Evolutionary conservation across 306 rosid genomes (phyloP).

Genomic region (Datisca glomerata): DNA sequence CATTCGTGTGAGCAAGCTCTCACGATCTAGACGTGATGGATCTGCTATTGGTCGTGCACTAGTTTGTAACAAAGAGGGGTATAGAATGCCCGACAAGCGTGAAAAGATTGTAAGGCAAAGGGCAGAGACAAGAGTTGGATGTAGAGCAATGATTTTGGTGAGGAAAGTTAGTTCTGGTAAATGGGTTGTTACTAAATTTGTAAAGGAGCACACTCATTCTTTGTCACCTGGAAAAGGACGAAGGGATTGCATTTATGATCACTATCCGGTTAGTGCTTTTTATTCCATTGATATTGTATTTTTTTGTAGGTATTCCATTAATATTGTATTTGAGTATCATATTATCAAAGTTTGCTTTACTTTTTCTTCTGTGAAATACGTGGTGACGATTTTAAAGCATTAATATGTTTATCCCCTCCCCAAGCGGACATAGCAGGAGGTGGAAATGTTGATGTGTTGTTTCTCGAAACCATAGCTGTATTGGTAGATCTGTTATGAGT

Average conservation of each 20-base stretch:
- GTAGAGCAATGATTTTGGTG: conserved; percentile 92
- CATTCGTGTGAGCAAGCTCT: conserved; percentile 92
- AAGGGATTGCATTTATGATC: conserved; percentile 72
- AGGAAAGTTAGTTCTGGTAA: conserved; percentile 75
- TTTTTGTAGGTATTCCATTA: too few species aligned
- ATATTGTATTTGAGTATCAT: too few species aligned
- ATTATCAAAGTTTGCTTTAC: too few species aligned
- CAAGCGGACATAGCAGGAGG: too few species aligned
- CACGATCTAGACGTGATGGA: conserved; percentile 92
- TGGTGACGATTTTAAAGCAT: too few species aligned
- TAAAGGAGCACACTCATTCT: conserved; percentile 82
- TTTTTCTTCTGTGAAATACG: too few species aligned
- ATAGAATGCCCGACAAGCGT: conserved; percentile 89
- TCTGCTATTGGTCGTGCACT: conserved; percentile 90
- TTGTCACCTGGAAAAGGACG: conserved; percentile 71
- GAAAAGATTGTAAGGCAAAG: conserved; percentile 92
- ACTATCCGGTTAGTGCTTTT: conserved; percentile 65
- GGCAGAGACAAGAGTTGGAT: conserved; percentile 95
- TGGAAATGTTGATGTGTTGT: too few species aligned
- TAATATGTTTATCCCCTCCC: too few species aligned
- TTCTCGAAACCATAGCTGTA: too few species aligned
- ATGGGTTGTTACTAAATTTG: conserved; percentile 80
- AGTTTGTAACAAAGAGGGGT: conserved; percentile 97
- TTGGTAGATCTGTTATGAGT: too few species aligned
- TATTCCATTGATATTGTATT: too few species aligned